phyloP scores from a whole-genome alignment of 805 yeast species.

The Yamadazyma laniorum region DNA sequence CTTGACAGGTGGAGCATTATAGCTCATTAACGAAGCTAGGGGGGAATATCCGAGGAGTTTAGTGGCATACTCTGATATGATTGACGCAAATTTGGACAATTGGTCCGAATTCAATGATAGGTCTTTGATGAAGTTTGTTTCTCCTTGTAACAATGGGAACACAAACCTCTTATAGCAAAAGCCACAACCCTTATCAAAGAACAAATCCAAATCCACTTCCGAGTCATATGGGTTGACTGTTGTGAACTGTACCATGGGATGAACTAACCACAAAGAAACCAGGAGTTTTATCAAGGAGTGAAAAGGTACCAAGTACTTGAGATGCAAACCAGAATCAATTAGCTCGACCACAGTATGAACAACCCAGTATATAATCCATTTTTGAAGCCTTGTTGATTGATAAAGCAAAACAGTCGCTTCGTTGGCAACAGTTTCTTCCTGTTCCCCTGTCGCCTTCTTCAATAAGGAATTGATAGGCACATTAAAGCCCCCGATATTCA shows the following conservation, averaged over 20 bases:
- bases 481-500: conserved; percentile 38
- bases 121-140: conserved; percentile 12
- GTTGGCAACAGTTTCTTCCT: conserved; percentile 5
- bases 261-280: conserved; percentile 59
- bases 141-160: conserved; percentile 29
- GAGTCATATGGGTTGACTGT: conserved; percentile 4
- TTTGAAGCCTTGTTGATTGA: conserved; percentile 24
- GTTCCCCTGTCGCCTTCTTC: conserved; percentile 25
- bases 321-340: conserved; percentile 41
- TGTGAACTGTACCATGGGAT: conserved; percentile 32
- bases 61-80: background rate
- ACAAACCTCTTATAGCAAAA: conserved; percentile 25
- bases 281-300: conserved; percentile 47
- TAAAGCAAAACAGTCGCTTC: conserved; percentile 13
- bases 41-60: background rate
- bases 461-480: conserved; percentile 39
- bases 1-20: background rate
- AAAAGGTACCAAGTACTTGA: conserved; percentile 55
- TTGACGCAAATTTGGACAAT: background rate
- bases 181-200: conserved; percentile 34
- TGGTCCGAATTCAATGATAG: conserved; percentile 4
- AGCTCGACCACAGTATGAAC: conserved; percentile 45
- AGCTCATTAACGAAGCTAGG: background rate
- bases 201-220: conserved; percentile 24
- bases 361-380: conserved; percentile 62